Conservation (phyloP, 2,329 filamentous ascomycete species). For the Alternaria gansuensis region DNA sequence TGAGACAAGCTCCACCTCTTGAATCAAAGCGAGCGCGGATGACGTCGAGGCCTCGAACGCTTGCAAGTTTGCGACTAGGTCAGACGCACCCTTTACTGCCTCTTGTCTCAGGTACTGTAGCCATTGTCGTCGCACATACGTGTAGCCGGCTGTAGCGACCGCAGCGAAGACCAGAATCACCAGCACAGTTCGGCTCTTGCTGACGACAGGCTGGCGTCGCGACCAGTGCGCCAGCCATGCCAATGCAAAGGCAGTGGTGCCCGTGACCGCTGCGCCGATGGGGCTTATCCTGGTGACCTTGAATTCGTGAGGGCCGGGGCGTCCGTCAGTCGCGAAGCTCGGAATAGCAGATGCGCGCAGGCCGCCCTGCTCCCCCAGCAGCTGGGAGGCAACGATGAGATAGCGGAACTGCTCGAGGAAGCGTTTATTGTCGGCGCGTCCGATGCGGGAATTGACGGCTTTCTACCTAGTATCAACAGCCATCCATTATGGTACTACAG, state of each 20-base stretch:
- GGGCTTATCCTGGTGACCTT: conserved; percentile 63
- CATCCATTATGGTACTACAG: not conserved
- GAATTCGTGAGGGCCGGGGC: conserved; percentile 43
- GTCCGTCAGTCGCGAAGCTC: conserved; percentile 38
- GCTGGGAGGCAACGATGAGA: conserved; percentile 88
- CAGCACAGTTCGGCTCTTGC: conserved; percentile 62
- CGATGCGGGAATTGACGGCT: conserved; percentile 75
- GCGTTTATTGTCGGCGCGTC: conserved; percentile 79
- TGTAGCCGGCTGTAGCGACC: conserved; percentile 69
- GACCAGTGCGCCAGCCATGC: conserved; percentile 78
- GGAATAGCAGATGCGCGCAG: conserved; percentile 48
- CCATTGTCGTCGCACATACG: conserved; percentile 81
- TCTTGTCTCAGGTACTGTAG: conserved; percentile 79
- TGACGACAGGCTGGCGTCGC: conserved; percentile 62
- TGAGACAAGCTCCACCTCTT: conserved; percentile 95
- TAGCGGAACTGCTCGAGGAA: conserved; percentile 95
- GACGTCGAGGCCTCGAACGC: conserved; percentile 80
- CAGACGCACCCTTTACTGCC: conserved; percentile 72
- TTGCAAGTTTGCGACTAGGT: conserved; percentile 77
- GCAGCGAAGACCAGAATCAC: conserved; percentile 62
- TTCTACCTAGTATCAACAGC: conserved; percentile 59
- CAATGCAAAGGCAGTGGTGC: conserved; percentile 67
- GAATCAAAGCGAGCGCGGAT: conserved; percentile 81
- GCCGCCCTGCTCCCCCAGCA: conserved; percentile 71
- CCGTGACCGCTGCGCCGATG: conserved; percentile 72